A percentile compares a stretch with the other conserved stretches of the same genome.
phyloP scores from a whole-genome alignment of 1,284 basidiomycete genomes.

The Malassezia nana region DNA sequence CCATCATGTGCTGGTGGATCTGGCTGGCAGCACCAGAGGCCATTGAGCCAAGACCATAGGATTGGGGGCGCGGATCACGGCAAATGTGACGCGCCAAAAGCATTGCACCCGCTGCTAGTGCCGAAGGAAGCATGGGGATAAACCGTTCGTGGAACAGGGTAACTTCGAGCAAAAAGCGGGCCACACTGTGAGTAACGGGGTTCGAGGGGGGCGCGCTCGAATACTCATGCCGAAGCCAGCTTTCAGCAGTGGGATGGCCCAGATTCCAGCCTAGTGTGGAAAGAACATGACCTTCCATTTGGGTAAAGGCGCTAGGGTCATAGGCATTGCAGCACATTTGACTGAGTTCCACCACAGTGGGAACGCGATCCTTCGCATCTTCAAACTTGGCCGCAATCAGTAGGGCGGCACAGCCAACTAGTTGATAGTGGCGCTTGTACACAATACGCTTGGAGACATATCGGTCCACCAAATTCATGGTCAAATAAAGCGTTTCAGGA shows the following conservation, averaged over 20 bases:
- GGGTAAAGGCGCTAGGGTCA: constrained; percentile 79
- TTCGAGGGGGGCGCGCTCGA: constrained; percentile 11
- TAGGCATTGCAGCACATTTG: constrained; percentile 91
- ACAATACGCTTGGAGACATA: constrained; percentile 97
- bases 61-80: constrained; percentile 17
- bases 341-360: constrained; percentile 81
- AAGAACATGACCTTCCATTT: constrained; percentile 75
- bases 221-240: constrained; percentile 67
- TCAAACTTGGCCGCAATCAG: constrained; percentile 99
- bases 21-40: constrained; percentile 5
- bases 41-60: constrained; percentile 14
- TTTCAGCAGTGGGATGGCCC: constrained; percentile 95
- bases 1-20: constrained; percentile 58
- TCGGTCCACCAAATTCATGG: constrained; percentile 96
- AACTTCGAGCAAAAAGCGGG: constrained; percentile 95
- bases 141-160: constrained; percentile 95
- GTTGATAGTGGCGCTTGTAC: constrained; percentile 97
- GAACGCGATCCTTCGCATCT: constrained; percentile 95
- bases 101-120: constrained; percentile 76
- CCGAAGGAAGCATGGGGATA: constrained; percentile 70
- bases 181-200: constrained; percentile 71
- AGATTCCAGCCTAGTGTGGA: constrained; percentile 90
- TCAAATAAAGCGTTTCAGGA: constrained; percentile 94
- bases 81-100: constrained; percentile 76
- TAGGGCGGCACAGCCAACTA: constrained; percentile 92